These are phyloP conservation scores for Hypocrella siamensis DNA, from an alignment of 2,329 filamentous ascomycete genomes.

Conservation along the genomic window DNA sequence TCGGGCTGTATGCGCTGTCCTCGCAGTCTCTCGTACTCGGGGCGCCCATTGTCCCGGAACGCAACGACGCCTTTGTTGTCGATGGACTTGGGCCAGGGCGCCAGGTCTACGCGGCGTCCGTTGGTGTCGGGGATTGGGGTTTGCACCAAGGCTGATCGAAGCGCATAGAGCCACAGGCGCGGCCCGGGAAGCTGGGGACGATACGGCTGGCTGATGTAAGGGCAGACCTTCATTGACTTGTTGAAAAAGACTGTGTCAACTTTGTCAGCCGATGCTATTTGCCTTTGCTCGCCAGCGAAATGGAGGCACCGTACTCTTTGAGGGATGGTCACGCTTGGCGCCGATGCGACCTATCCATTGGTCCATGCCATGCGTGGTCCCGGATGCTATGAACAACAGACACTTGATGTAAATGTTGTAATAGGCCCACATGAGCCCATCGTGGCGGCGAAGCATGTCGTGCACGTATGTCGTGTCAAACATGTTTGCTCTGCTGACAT, in stretches of 20 bases:
- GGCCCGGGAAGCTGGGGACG: conserved; percentile 10
- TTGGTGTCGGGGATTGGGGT: conserved; percentile 16
- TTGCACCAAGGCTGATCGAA: conserved; percentile 19
- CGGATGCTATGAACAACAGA: conserved; percentile 16
- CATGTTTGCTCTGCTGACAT: conserved; percentile 23
- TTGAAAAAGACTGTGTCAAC: conserved; percentile 20
- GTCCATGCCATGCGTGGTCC: conserved; percentile 22
- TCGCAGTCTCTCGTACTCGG: conserved; percentile 15
- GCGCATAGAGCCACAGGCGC: conserved; percentile 6
- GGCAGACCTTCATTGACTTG: conserved; percentile 20
- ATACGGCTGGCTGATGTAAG: conserved; percentile 19
- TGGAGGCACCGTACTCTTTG: conserved; percentile 7
- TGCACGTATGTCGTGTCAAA: conserved; percentile 31
- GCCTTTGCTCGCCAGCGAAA: background rate
- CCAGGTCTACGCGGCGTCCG: conserved; percentile 21
- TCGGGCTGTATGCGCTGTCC: conserved; percentile 19
- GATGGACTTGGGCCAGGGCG: conserved; percentile 24
- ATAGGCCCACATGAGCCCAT: conserved; percentile 21
- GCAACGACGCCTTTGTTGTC: conserved; percentile 14
- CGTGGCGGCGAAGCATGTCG: conserved; percentile 18
- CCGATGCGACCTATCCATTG: conserved; percentile 25
- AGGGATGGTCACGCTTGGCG: conserved; percentile 13
- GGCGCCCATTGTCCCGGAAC: conserved; percentile 16
- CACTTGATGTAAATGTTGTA: conserved; percentile 24
- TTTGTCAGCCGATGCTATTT: background rate